Evolutionary conservation across 306 rosid species (phyloP).

Genomic region (Vigna nakashimae): DNA sequence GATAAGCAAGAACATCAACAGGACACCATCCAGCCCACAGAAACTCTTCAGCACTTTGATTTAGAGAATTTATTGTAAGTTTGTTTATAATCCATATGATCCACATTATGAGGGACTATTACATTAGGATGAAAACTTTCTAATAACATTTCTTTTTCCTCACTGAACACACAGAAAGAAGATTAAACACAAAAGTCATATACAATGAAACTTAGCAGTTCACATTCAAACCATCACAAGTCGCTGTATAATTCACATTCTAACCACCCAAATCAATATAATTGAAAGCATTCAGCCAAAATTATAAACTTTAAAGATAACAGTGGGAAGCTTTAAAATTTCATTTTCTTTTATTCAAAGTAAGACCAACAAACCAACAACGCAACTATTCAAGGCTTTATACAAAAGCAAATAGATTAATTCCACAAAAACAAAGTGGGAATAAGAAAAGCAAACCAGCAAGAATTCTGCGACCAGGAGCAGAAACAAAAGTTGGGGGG

Average conservation of each 20-base stretch:
- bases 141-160: background rate
- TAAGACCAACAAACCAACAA: constrained; percentile 10
- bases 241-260: constrained; percentile 18
- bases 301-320: background rate
- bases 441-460: constrained; percentile 67
- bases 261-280: constrained; percentile 30
- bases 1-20: constrained; percentile 1
- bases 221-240: background rate
- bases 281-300: constrained; percentile 12
- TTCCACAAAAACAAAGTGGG: background rate
- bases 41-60: constrained; percentile 37
- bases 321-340: background rate
- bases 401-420: background rate
- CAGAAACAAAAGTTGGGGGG: constrained; percentile 92
- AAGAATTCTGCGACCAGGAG: constrained; percentile 90
- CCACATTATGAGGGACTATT: background rate
- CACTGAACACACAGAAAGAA: background rate
- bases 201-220: background rate
- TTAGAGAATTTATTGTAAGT: background rate
- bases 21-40: constrained; percentile 21
- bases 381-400: background rate
- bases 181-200: background rate
- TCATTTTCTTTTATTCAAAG: background rate
- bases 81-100: too few relatives aligned
- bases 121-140: background rate